A percentile compares a stretch with the other conserved stretches of the same genome.
Evolutionary conservation across 2,329 filamentous ascomycete genomes (phyloP).

Genomic region (Botryotinia calthae): DNA sequence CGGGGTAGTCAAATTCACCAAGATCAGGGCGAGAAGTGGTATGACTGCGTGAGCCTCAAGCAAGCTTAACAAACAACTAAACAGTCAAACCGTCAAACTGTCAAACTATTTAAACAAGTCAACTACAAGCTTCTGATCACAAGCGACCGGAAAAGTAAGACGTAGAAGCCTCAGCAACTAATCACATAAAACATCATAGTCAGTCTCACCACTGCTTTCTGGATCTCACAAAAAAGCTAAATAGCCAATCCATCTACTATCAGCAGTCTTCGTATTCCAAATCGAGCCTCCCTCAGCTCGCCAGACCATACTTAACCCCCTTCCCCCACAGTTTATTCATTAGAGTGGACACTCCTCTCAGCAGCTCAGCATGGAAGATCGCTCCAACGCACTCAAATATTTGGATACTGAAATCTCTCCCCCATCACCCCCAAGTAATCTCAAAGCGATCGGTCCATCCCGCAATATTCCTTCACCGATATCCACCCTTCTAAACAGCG

Average conservation of each 20-base stretch:
- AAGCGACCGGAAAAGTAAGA: background rate
- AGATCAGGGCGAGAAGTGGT: background rate
- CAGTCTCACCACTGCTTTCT: no score
- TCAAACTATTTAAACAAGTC: background rate
- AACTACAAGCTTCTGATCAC: background rate
- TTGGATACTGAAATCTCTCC: no score
- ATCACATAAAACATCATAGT: background rate
- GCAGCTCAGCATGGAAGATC: background rate
- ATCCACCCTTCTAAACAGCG: background rate
- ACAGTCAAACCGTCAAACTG: background rate
- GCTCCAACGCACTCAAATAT: background rate
- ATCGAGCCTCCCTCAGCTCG: background rate
- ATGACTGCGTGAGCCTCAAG: background rate
- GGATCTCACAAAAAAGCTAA: background rate
- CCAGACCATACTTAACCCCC: no score
- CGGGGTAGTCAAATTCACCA: background rate
- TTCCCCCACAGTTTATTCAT: background rate
- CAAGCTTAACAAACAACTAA: background rate
- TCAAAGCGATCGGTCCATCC: no score
- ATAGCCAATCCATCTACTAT: background rate
- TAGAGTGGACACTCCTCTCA: background rate
- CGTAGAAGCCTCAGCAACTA: background rate
- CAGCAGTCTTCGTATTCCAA: background rate
- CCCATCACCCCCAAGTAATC: background rate
- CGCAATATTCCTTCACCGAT: no score